phyloP scores from a whole-genome alignment of 2,329 filamentous ascomycete species.

The Paecilomyces sp. region DNA sequence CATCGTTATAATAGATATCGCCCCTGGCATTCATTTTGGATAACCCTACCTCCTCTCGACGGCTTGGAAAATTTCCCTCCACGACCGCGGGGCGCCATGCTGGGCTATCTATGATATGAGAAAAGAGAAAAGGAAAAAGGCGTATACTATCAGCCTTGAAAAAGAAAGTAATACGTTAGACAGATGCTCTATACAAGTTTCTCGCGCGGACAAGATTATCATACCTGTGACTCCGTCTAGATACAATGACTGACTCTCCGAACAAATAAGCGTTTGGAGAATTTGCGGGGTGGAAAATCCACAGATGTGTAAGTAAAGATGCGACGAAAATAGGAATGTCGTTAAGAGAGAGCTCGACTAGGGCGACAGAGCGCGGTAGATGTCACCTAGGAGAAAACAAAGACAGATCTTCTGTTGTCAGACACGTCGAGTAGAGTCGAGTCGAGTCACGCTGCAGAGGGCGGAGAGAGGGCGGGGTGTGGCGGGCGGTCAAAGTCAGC shows the following conservation, averaged over 20 bases:
- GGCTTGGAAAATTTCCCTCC: conserved; percentile 12
- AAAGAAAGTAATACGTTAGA: background rate
- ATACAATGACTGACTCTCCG: background rate
- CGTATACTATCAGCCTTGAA: background rate
- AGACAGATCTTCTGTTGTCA: background rate
- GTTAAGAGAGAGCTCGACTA: background rate
- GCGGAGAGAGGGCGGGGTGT: background rate
- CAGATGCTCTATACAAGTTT: background rate
- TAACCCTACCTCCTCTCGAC: conserved; percentile 8
- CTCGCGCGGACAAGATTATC: background rate
- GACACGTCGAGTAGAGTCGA: background rate
- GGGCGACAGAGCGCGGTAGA: background rate
- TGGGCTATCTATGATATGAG: background rate
- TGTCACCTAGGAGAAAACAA: background rate
- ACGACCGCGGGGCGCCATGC: conserved; percentile 10
- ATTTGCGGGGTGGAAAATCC: background rate
- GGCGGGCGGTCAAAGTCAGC: background rate
- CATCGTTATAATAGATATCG: background rate
- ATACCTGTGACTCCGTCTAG: background rate
- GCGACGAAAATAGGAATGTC: background rate
- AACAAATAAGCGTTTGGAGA: background rate
- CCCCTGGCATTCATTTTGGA: too few relatives aligned
- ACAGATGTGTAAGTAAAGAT: background rate
- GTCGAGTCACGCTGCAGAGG: background rate
- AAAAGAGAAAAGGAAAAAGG: background rate